Evolutionary conservation across 2,329 filamentous ascomycete species (phyloP).

Genomic region (Gnomoniopsis sp.): DNA sequence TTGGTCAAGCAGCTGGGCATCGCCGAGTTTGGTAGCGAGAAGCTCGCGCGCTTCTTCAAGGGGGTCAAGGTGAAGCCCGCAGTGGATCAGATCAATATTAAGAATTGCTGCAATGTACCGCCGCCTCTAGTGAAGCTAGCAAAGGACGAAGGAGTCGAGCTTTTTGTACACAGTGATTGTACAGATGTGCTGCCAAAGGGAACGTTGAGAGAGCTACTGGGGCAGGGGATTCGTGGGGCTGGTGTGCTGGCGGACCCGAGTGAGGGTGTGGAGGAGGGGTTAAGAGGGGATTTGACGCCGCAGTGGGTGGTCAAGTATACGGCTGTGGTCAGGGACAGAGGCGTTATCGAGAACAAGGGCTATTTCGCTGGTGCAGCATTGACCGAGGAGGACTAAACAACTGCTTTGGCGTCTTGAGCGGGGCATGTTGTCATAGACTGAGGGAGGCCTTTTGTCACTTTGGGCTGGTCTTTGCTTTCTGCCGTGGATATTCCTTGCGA

Average conservation of each 20-base stretch:
- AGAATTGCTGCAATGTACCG: conserved; percentile 93
- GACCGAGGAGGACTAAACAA: conserved; percentile 32
- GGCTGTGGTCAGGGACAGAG: conserved; percentile 86
- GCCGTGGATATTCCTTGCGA: not conserved
- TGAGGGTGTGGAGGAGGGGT: conserved; percentile 43
- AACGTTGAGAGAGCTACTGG: conserved; percentile 79
- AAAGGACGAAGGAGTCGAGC: conserved; percentile 77
- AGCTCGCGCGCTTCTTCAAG: conserved; percentile 73
- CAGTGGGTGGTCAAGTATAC: conserved; percentile 98
- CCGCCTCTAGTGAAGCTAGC: conserved; percentile 81
- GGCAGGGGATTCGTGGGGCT: conserved; percentile 67
- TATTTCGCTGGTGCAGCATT: conserved; percentile 88
- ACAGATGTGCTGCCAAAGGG: conserved; percentile 85
- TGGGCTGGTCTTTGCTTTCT: not conserved
- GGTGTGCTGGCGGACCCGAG: conserved; percentile 66
- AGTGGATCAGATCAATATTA: conserved; percentile 94
- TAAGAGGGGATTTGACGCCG: conserved; percentile 76
- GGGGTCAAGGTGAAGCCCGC: conserved; percentile 68
- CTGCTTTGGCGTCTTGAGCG: not conserved
- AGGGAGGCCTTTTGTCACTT: too few species aligned
- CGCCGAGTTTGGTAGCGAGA: conserved; percentile 85
- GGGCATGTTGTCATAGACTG: not conserved
- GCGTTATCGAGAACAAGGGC: conserved; percentile 97
- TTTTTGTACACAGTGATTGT: conserved; percentile 92
- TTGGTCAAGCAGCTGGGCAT: conserved; percentile 75